These are phyloP conservation scores for Aureobasidium subglaciale DNA, from an alignment of 2,329 filamentous ascomycete genomes.

Conservation along the genomic window DNA sequence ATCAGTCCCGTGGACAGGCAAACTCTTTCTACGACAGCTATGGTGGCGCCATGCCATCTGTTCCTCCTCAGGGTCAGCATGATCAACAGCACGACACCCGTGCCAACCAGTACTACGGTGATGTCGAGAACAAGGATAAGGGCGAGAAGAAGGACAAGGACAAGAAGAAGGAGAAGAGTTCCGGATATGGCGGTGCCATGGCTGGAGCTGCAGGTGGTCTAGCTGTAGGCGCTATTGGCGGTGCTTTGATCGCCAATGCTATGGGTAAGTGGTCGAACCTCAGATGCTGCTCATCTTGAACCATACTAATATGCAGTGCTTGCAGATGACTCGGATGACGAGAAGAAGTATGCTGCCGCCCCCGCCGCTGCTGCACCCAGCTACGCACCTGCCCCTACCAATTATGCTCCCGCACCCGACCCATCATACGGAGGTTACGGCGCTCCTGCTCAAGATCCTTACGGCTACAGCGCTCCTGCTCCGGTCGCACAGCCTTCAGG, in stretches of 20 bases:
- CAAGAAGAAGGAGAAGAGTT: slow-evolving; percentile 42
- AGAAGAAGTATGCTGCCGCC: slow-evolving; percentile 19
- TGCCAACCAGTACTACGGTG: slow-evolving; percentile 19
- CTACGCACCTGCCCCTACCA: not conserved
- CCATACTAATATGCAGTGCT: slow-evolving; percentile 16
- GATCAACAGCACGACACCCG: slow-evolving; percentile 20
- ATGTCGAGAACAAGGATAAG: slow-evolving; percentile 23
- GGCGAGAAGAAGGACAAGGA: slow-evolving; percentile 33
- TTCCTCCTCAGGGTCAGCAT: slow-evolving; percentile 19
- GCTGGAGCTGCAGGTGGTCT: slow-evolving; percentile 52
- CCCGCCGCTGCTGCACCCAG: slow-evolving; percentile 11
- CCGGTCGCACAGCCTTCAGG: slow-evolving; percentile 16
- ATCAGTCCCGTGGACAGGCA: slow-evolving; percentile 6
- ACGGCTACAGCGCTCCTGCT: slow-evolving; percentile 19
- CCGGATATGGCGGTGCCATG: slow-evolving; percentile 34
- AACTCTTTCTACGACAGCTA: slow-evolving; percentile 10
- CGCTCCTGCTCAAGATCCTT: not conserved
- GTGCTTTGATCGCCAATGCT: slow-evolving; percentile 51
- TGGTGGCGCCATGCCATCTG: slow-evolving; percentile 12
- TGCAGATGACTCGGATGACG: slow-evolving; percentile 31
- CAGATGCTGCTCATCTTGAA: not conserved
- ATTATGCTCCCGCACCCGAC: slow-evolving; percentile 8
- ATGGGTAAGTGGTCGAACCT: slow-evolving; percentile 42
- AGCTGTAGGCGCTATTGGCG: slow-evolving; percentile 50
- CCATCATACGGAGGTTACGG: slow-evolving; percentile 2